phyloP scores from a whole-genome alignment of 2,329 filamentous ascomycete species.

The Alternaria sp. region DNA sequence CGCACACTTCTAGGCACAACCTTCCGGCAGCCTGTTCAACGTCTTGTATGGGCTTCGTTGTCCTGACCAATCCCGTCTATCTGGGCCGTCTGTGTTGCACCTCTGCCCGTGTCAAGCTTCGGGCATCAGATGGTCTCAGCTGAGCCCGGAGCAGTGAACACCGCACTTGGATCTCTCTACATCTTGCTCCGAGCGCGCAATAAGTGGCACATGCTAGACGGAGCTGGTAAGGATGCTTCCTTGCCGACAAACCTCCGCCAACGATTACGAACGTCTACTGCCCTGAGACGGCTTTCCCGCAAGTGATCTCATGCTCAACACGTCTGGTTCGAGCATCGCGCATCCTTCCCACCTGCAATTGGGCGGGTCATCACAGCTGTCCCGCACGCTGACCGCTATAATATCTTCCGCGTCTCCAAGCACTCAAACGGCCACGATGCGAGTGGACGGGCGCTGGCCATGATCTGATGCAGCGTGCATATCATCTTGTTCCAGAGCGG shows the following conservation, averaged over 20 bases:
- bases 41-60: constrained; percentile 19
- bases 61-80: constrained; percentile 11
- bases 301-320: constrained; percentile 24
- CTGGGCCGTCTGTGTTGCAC: constrained; percentile 6
- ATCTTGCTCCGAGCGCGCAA: constrained; percentile 8
- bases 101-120: constrained; percentile 15
- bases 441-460: constrained; percentile 22
- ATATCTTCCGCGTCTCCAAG: constrained; percentile 16
- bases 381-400: constrained; percentile 39
- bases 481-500: constrained; percentile 33
- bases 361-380: constrained; percentile 26
- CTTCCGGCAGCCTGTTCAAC: constrained; percentile 22
- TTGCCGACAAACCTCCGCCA: constrained; percentile 13
- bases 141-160: constrained; percentile 10
- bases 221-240: constrained; percentile 4
- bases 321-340: constrained; percentile 10
- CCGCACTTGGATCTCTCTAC: constrained; percentile 7
- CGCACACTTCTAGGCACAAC: constrained; percentile 9
- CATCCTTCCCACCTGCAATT: constrained; percentile 21
- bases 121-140: constrained; percentile 15
- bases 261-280: constrained; percentile 3
- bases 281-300: constrained; percentile 14
- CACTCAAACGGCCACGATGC: constrained; percentile 27
- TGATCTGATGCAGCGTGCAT: constrained; percentile 46
- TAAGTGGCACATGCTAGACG: constrained; percentile 10